Evolutionary conservation across 257 asterid genomes (phyloP), one percentile per base, ranked within the genome.

Genomic region (Plectranthus barbatus): DNA sequence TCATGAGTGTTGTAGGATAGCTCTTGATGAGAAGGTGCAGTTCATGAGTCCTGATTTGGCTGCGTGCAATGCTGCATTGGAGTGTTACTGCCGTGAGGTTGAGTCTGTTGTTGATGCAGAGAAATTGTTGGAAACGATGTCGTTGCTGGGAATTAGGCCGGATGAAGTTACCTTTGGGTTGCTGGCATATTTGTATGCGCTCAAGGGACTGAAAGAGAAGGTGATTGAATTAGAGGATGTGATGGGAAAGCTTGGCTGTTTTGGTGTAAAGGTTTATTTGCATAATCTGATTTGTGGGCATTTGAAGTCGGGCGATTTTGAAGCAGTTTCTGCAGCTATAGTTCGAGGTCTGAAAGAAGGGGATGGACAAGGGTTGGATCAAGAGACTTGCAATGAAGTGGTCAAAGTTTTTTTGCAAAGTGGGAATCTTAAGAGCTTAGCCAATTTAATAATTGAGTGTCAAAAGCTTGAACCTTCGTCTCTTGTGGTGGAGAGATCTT

Each of bases 21-120:
- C 69, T 72, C 24, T 83, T 42, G 95, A 85, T 67, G 99, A 93
- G 67, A 84, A 85, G 77, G 40, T 93, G 61, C 71, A 67, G 47
- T 76, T 67, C 58, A 75, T 90, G 94, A 86, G 53, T 65, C 99
- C 99, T 26, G 83, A 83, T 74, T 71, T 93, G 78, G 70, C 52
- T 64, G 94, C 91, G 26, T 90, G 96, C 70, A 93, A 90, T 81
- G 92, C 95, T 73, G 97, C 88, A 3, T 67, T 93, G 62, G 88
- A 93, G 49, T 85, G 79, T 69, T 90, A 83, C 56, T 93, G 96
- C 60, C 67, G 79, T 3, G 96, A 85, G 80, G 71, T 80, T 31
- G 86, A 80, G 74, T 85, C 87, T 0, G 83, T 87, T 64, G 73
- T 49, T 60, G 89, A 85, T 48, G 95, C 95, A 2, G 94, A 90